Evolutionary conservation across 2,329 filamentous ascomycete species (phyloP).

Genomic region (Shiraia sp.): DNA sequence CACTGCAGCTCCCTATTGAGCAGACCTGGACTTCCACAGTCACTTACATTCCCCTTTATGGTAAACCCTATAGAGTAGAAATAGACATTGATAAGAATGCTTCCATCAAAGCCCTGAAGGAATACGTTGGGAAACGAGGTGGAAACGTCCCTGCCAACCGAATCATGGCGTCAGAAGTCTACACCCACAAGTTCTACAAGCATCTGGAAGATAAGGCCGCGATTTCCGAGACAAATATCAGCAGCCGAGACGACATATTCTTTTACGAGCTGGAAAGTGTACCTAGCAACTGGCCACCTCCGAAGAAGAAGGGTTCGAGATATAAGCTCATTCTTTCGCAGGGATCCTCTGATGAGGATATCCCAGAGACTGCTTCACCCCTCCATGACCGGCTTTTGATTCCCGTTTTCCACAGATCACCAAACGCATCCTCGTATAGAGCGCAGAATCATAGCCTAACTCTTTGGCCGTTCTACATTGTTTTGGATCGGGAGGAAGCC

Average conservation of each 20-base stretch:
- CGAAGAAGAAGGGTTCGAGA: slow-evolving; percentile 53
- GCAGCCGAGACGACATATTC: slow-evolving; percentile 63
- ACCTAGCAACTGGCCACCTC: slow-evolving; percentile 76
- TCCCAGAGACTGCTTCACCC: slow-evolving; percentile 61
- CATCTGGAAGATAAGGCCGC: slow-evolving; percentile 69
- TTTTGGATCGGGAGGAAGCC: slow-evolving; percentile 74
- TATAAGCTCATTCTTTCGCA: slow-evolving; percentile 52
- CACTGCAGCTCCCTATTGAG: slow-evolving; percentile 85
- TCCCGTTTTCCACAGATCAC: slow-evolving; percentile 67
- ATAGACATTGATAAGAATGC: slow-evolving; percentile 81
- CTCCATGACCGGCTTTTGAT: slow-evolving; percentile 70
- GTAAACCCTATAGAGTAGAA: slow-evolving; percentile 70
- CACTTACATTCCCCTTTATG: slow-evolving; percentile 76
- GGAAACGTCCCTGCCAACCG: slow-evolving; percentile 58
- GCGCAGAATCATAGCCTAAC: slow-evolving; percentile 41
- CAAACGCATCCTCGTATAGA: slow-evolving; percentile 37
- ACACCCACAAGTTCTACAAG: slow-evolving; percentile 83
- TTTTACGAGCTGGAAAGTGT: slow-evolving; percentile 77
- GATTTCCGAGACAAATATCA: slow-evolving; percentile 73
- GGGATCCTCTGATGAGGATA: slow-evolving; percentile 51
- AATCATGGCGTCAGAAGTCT: slow-evolving; percentile 82
- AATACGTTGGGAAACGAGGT: slow-evolving; percentile 60
- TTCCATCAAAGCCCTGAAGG: slow-evolving; percentile 69
- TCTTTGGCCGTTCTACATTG: slow-evolving; percentile 68
- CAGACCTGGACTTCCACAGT: slow-evolving; percentile 77